phyloP scores from a whole-genome alignment of 2,329 filamentous ascomycete genomes.

The Diaporthe capsici region DNA sequence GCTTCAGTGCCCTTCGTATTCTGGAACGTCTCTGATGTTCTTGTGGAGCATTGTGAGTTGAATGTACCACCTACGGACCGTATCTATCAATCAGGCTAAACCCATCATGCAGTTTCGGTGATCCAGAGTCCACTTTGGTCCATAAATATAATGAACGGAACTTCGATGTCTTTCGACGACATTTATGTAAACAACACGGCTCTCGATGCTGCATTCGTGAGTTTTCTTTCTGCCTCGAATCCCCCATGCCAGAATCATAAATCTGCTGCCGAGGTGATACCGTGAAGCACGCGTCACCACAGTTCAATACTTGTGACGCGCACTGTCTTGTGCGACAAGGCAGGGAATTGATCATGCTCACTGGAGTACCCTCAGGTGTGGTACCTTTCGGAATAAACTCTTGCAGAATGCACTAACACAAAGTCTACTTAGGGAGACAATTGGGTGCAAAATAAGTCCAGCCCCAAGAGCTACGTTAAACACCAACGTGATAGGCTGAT shows the following conservation, averaged over 20 bases:
- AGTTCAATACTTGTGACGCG: background rate
- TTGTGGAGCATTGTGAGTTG: slow-evolving; percentile 60
- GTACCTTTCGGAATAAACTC: background rate
- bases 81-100: background rate
- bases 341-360: background rate
- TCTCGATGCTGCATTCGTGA: slow-evolving; percentile 56
- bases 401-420: background rate
- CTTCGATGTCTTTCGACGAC: slow-evolving; percentile 65
- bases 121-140: slow-evolving; percentile 66
- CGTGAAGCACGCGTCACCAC: background rate
- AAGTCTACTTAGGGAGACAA: slow-evolving; percentile 57
- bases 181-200: slow-evolving; percentile 66
- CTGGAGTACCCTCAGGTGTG: background rate
- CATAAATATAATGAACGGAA: slow-evolving; percentile 71
- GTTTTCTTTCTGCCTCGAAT: background rate
- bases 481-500: slow-evolving; percentile 1
- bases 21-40: slow-evolving; percentile 69
- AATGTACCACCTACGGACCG: background rate
- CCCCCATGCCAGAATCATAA: background rate
- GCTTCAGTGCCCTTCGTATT: slow-evolving; percentile 65
- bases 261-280: background rate
- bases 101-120: slow-evolving; percentile 54
- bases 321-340: background rate
- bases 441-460: slow-evolving; percentile 65
- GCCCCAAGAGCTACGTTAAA: background rate